Evolutionary conservation across 768 basidiomycete genomes (phyloP), one percentile per base, ranked within the genome.

Genomic region (Boletellus emodensis): DNA sequence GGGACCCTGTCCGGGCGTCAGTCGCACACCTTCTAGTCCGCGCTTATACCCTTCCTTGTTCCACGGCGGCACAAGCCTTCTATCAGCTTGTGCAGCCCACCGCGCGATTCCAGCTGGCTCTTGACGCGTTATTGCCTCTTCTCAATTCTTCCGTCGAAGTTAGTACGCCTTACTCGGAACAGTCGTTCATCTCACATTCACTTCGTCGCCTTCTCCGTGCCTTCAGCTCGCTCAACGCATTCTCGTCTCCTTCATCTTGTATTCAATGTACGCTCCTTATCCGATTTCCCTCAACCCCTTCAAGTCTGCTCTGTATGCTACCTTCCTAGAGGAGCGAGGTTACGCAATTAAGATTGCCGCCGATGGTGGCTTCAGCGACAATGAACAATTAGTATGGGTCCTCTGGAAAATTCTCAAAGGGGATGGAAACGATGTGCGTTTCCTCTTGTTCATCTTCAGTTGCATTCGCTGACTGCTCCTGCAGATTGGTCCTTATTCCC

Each of bases 401-500:
- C 72, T 90, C 52, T 90, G 87, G 87, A 90, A 90, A 70, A 86
- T 90, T 49, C 71, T 90, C 48, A 87, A 82, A 65, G 89, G 88
- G 46, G 87, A 90, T 63, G 88, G 88, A 17, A 83, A 81, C 52
- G 87, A 90, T 74, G 88, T 89, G 55, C 49, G 34, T 18, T n/a
- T 20, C 48, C 40, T 45, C 12, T 42, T 12, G 13, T 48, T 44
- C 41, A 15, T 55, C 40, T 14, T 26, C 35, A 1, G 11, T 24
- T 28, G 20, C 20, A 7, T 3, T 15, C 5, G 30, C 53, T 61
- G 24, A 65, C 48, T 24, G 28, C 28, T 6, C 24, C 28, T n/a
- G 37, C 50, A 90, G 88, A 87, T 91, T 68, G 87, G 84, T 55
- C 85, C 87, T 53, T 90, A 87, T 72, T 84, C 87, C 57, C 87